Evolutionary conservation across 2,329 filamentous ascomycete species (phyloP), one percentile per base, ranked within the genome.

Genomic region (Neofusicoccum sp.): DNA sequence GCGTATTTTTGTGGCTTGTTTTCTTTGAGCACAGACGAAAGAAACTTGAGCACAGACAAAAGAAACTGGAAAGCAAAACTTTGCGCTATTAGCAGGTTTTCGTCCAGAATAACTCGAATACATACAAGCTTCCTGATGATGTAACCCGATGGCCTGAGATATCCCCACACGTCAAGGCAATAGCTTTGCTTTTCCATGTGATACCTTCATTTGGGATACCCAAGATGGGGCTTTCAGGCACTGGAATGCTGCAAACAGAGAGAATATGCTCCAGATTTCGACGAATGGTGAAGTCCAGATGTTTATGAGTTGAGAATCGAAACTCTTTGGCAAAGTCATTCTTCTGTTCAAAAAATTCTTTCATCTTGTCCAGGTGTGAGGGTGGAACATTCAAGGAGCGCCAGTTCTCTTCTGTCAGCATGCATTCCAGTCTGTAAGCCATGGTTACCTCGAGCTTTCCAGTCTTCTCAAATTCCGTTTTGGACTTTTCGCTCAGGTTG

Each of bases 81-180:
- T 4, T 0, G 14, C 8, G 5, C 0, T 14, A 8, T 61, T 4
- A 52, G 47, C 22, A 8, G 4, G 1, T 3, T 22, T 16, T 6
- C 12, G 3, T 3, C 2, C 1, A 29, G 9, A 2, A 2, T 8
- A 16, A 6, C 8, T 33, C 1, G 7, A 7, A 9, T 9, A 34
- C 28, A 22, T 37, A 65, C 65, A 64, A 64, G 28, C 60, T 66
- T 29, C 63, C 60, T 34, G 34, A 37, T 22, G 61, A 29, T 4
- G 29, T 28, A 41, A 67, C 31, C 1, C 59, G 59, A 34, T 67
- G 66, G 5, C 64, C 66, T 33, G 66, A 64, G 1, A 64, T 61
- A 11, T 67, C 66, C n/a, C 66, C 66, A 43, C 64, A 67, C 1
- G 66, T 67, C 9, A 67, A 28, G 6, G 58, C 64, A 33, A 65